phyloP scores from a whole-genome alignment of 345 rosid species.

The Citrus sinensis region DNA sequence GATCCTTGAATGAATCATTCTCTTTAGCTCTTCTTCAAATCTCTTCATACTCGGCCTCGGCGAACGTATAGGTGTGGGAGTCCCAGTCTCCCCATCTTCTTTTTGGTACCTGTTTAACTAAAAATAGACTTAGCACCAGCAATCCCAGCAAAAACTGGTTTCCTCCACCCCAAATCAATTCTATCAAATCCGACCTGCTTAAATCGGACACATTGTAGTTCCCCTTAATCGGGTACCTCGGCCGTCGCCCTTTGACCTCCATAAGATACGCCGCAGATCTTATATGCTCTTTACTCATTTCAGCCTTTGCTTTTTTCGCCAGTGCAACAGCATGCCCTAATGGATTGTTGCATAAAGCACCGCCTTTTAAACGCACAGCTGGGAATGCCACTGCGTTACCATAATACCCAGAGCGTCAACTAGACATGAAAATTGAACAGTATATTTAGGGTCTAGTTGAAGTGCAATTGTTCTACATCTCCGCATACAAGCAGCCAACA shows the following conservation, averaged over 20 bases:
- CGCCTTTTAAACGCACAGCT: slow-evolving; percentile 21
- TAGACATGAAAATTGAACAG: neutral
- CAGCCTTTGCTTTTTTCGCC: neutral
- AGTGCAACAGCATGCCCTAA: neutral
- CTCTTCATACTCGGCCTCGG: slow-evolving; percentile 19
- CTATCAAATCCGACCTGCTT: neutral
- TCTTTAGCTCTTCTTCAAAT: slow-evolving; percentile 14
- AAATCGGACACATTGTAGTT: slow-evolving; percentile 1
- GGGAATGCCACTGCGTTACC: slow-evolving; percentile 41
- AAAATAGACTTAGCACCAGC: neutral
- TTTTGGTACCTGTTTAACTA: slow-evolving; percentile 9
- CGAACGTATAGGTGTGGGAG: slow-evolving; percentile 12
- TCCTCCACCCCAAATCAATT: slow-evolving; percentile 30
- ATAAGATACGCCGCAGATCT: neutral
- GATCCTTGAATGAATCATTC: neutral
- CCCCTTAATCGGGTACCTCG: neutral
- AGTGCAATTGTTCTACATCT: slow-evolving; percentile 1
- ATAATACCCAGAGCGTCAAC: slow-evolving; percentile 32
- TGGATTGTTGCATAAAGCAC: neutral
- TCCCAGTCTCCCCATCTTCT: slow-evolving; percentile 16
- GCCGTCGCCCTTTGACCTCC: slow-evolving; percentile 10
- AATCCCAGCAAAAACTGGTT: slow-evolving; percentile 14
- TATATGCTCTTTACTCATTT: neutral
- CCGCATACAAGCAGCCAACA: slow-evolving; percentile 23
- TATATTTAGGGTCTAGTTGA: slow-evolving; percentile 5